phyloP scores from a whole-genome alignment of 768 basidiomycete species.

The Mycena kentingensis region DNA sequence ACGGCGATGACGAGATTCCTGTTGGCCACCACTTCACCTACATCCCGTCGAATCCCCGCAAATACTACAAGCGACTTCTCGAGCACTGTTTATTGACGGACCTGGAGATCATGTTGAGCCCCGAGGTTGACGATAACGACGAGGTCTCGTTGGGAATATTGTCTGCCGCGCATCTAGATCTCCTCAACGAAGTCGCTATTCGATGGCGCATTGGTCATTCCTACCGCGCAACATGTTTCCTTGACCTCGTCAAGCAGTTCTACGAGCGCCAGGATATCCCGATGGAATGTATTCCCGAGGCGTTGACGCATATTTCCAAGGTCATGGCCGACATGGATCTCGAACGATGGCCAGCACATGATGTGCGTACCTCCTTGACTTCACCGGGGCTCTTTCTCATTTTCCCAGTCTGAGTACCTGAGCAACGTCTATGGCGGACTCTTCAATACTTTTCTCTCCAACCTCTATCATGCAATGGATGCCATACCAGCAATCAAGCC shows the following conservation, averaged over 20 bases:
- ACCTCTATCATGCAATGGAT: conserved; percentile 84
- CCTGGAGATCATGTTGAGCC: conserved; percentile 85
- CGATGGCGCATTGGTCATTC: conserved; percentile 87
- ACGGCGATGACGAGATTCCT: conserved; percentile 68
- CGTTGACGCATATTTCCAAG: conserved; percentile 70
- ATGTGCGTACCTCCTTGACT: conserved; percentile 58
- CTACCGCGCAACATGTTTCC: conserved; percentile 76
- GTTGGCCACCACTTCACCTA: conserved; percentile 82
- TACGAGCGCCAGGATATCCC: conserved; percentile 91
- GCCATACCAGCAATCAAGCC: conserved; percentile 71
- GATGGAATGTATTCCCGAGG: conserved; percentile 92
- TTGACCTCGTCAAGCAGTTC: conserved; percentile 83
- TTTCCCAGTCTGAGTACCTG: conserved; percentile 63
- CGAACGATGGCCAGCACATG: conserved; percentile 76
- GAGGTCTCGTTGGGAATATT: conserved; percentile 94
- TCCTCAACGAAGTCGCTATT: conserved; percentile 85
- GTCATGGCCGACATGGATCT: conserved; percentile 69
- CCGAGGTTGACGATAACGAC: conserved; percentile 90
- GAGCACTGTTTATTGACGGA: conserved; percentile 83
- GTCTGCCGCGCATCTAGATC: conserved; percentile 72
- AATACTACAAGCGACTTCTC: conserved; percentile 82
- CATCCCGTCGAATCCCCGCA: conserved; percentile 86
- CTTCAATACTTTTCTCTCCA: conserved; percentile 85
- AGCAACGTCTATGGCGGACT: conserved; percentile 67
- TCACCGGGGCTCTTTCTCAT: conserved; percentile 10